Evolutionary conservation across 1,284 basidiomycete species (phyloP), one percentile per base, ranked within the genome.

Genomic region (Gymnopus androsaceus): DNA sequence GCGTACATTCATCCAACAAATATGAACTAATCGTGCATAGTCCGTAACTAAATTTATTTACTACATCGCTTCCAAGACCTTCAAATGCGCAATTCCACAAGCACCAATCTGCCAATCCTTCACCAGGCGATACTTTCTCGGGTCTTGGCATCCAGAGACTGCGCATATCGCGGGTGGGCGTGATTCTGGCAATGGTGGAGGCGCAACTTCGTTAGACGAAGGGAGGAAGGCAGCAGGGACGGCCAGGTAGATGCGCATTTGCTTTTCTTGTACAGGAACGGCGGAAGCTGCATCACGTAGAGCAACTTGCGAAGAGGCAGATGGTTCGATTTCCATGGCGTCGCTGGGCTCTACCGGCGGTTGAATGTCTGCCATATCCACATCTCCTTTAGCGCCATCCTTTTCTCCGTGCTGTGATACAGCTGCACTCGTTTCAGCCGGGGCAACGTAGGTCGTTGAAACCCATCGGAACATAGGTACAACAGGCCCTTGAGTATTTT

Each of bases 401-500:
- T 34, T 27, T 23, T 44, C 11, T 9, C 14, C 21, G n/a, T 14
- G 14, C 14, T 30, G 41, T 44, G 25, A 28, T 9, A 28, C 9
- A 15, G 28, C 11, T 27, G 7, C 23, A 23, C 41, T 15, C 21
- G 23, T 2, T 23, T 31, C 36, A 25, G 1, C 62, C 59, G 38
- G 61, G 60, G 59, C 49, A 27, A 67, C 36, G 28, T 74, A 70
- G 14, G 77, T 70, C 2, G 77, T 79, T 8, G 83, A 84, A 1
- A 85, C 69, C 85, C 85, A 88, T 50, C 83, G 74, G 63, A 83
- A 87, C 79, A 81, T 83, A 52, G 66, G 54, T 9, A 69, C 65
- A n/a, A 59, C 45, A 70, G 67, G 33, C 59, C 71, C 27, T 70
- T 72, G 31, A 59, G 69, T 2, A 69, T 69, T 8, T 63, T 70